Evolutionary conservation across 129 eudicot species (phyloP), one percentile per base, ranked within the genome.

Genomic region (Helianthus annuus): DNA sequence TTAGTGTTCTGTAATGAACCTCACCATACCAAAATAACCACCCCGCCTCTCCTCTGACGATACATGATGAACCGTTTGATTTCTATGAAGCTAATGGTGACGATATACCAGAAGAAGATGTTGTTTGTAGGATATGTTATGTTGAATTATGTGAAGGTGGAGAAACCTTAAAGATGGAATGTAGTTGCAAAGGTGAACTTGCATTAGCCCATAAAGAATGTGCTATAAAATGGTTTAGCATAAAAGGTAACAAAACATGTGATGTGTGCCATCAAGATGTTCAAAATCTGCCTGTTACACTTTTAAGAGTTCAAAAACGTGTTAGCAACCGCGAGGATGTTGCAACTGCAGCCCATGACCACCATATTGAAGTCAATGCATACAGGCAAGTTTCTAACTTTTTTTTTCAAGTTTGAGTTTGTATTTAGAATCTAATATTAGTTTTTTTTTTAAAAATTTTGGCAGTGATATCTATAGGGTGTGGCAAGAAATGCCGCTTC

Each of bases 111-210:
- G 98, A 94, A 86, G 98, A 90, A 72, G 98, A 94, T 69, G 98
- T 97, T 27, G 93, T 90, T 75, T 94, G 98, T 69, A 85, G 98
- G 76, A 94, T 94, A 66, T 94, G 97, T 83, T 85, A 87, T 1
- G 76, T 89, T 10, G 98, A 94, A 76, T 83, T 94, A 66, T 82
- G 92, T n/a, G 97, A 90, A 90, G 98, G 86, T 38, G 92, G 97
- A 61, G 98, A 90, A 75, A 87, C 98, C 15, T 83, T 94, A 9
- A 94, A 90, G 80, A 70, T 94, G 92, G 96, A 94, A 82, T 94
- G 98, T 67, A 94, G 98, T 76, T 94, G 98, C 87, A 94, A 86
- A 86, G 98, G 98, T 40, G 98, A 90, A 84, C 98, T 94, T 75
- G 98, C 98, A 51, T 91, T 94, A 76, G 96, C 98, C 65, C 98